Evolutionary conservation across 2,329 filamentous ascomycete genomes (phyloP).

Genomic region (Cladosporium sp.): DNA sequence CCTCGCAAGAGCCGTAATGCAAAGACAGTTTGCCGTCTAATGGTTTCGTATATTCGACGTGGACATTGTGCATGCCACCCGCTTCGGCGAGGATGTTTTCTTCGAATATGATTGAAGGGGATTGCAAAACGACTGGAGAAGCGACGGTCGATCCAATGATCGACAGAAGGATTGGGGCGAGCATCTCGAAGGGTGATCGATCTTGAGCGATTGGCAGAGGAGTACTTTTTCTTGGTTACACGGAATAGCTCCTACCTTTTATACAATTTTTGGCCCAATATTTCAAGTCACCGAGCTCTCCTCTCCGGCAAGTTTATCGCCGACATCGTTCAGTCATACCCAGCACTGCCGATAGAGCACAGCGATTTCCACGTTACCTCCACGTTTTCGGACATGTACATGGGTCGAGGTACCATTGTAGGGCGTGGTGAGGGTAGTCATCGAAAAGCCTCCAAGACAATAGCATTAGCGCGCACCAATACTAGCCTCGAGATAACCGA

Average conservation of each 20-base stretch:
- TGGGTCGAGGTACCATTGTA: not conserved
- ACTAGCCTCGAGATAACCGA: not conserved
- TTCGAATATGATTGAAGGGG: conserved; percentile 22
- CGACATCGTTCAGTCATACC: too few relatives aligned
- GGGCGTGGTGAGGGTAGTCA: not conserved
- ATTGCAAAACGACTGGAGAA: conserved; percentile 15
- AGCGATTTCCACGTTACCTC: not conserved
- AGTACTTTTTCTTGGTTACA: too few relatives aligned
- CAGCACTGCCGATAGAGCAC: not conserved
- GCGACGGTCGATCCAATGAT: conserved; percentile 16
- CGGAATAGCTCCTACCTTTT: too few relatives aligned
- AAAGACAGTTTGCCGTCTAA: conserved; percentile 43
- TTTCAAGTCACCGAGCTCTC: too few relatives aligned
- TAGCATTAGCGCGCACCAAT: conserved; percentile 9
- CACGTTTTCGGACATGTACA: conserved; percentile 1
- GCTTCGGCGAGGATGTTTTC: conserved; percentile 26
- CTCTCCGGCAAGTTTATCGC: too few relatives aligned
- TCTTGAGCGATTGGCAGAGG: too few relatives aligned
- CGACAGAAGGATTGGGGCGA: conserved; percentile 12
- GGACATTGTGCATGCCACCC: conserved; percentile 45
- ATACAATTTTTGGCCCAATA: too few relatives aligned
- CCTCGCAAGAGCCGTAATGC: conserved; percentile 44
- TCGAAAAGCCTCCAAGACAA: not conserved
- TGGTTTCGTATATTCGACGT: conserved; percentile 40
- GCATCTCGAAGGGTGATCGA: conserved; percentile 18